These are phyloP conservation scores for Aspergillus chevalieri DNA, from an alignment of 2,329 filamentous ascomycete species.

Conservation along the genomic window DNA sequence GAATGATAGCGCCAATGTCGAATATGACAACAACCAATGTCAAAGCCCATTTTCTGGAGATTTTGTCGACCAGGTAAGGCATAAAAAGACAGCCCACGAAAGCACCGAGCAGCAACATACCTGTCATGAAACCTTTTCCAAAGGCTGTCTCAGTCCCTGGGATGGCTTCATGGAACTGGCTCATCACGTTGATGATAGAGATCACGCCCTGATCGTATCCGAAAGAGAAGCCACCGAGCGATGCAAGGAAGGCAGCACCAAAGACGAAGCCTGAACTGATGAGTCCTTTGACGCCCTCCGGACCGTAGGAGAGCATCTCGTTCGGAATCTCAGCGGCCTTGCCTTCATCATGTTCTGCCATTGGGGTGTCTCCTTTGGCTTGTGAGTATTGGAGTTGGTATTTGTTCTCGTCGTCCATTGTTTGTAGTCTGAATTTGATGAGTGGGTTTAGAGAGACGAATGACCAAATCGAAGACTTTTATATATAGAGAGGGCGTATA, in stretches of 20 bases:
- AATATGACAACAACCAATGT: constrained; percentile 29
- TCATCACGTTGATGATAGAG: constrained; percentile 42
- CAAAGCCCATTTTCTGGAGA: constrained; percentile 40
- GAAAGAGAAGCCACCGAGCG: constrained; percentile 38
- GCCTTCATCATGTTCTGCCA: too few species aligned
- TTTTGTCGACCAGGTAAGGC: constrained; percentile 30
- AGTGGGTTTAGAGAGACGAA: too few species aligned
- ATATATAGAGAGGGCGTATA: too few species aligned
- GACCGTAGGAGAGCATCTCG: too few species aligned
- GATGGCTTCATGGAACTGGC: constrained; percentile 40
- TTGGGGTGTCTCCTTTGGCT: too few species aligned
- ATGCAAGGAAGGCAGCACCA: constrained; percentile 39
- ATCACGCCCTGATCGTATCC: constrained; percentile 35
- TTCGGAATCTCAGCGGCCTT: too few species aligned
- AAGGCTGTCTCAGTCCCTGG: constrained; percentile 32
- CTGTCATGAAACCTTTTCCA: constrained; percentile 29
- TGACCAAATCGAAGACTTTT: too few species aligned
- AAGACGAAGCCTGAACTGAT: constrained; percentile 37
- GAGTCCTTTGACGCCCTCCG: constrained; percentile 24
- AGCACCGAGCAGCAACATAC: constrained; percentile 39
- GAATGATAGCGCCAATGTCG: constrained; percentile 40
- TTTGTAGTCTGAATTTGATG: too few species aligned
- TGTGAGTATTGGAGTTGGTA: too few species aligned
- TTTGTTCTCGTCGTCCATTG: too few species aligned
- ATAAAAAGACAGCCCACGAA: constrained; percentile 35